Evolutionary conservation across 2,329 filamentous ascomycete species (phyloP).

Genomic region (Aureobasidium sp.): DNA sequence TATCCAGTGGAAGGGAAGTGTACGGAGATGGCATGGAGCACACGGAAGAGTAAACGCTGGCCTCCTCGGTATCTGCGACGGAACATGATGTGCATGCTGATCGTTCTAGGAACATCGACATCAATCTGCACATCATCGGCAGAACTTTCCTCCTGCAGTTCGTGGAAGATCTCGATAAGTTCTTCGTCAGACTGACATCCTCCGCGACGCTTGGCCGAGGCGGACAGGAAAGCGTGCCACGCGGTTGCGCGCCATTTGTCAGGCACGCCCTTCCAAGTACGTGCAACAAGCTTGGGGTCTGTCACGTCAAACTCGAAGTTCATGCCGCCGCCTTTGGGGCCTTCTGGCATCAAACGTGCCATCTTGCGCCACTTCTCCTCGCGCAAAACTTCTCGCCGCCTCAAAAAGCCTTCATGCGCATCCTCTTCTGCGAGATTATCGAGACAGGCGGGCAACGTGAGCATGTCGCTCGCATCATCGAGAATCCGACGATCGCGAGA

Average conservation of each 20-base stretch:
- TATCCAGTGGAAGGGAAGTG: constrained; percentile 91
- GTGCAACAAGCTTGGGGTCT: constrained; percentile 72
- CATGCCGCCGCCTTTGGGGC: constrained; percentile 51
- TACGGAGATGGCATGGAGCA: constrained; percentile 83
- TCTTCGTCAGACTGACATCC: constrained; percentile 58
- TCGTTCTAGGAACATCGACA: constrained; percentile 89
- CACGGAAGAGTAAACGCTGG: constrained; percentile 83
- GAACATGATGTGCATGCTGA: constrained; percentile 97
- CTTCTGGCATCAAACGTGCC: constrained; percentile 44
- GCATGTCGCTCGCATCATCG: constrained; percentile 59
- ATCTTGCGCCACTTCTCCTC: constrained; percentile 64
- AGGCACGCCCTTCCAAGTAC: constrained; percentile 97
- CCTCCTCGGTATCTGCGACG: constrained; percentile 83
- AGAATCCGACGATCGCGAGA: constrained; percentile 47
- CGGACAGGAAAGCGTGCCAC: constrained; percentile 86
- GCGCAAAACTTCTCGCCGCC: constrained; percentile 53
- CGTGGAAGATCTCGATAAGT: constrained; percentile 64
- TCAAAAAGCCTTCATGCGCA: constrained; percentile 42
- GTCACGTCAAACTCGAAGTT: constrained; percentile 72
- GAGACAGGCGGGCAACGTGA: constrained; percentile 51
- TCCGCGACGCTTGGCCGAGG: constrained; percentile 63
- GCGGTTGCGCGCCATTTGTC: constrained; percentile 90
- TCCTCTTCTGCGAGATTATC: constrained; percentile 40
- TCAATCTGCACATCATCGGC: constrained; percentile 96
- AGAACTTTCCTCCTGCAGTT: constrained; percentile 65